Evolutionary conservation across 2,329 filamentous ascomycete genomes (phyloP).

Genomic region (Parastagonospora avenae): DNA sequence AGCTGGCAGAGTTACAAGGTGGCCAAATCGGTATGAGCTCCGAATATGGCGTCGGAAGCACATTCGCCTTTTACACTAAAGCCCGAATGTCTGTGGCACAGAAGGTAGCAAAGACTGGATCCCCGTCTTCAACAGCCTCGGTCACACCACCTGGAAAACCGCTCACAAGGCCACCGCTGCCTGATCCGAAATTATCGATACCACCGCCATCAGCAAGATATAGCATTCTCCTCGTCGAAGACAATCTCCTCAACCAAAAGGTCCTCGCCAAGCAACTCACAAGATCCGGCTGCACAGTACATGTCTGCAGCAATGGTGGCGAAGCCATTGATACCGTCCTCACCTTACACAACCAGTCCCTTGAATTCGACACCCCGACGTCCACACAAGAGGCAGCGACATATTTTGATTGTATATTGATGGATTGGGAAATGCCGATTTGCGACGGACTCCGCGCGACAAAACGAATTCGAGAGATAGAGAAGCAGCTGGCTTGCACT

Average conservation of each 20-base stretch:
- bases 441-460: conserved; percentile 35
- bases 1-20: conserved; percentile 33
- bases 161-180: background rate
- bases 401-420: conserved; percentile 11
- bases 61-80: conserved; percentile 33
- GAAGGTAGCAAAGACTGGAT: background rate
- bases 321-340: conserved; percentile 30
- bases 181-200: background rate
- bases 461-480: conserved; percentile 22
- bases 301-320: conserved; percentile 34
- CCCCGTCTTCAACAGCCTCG: background rate
- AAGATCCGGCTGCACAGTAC: conserved; percentile 26
- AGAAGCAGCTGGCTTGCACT: conserved; percentile 10
- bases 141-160: background rate
- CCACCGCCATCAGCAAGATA: background rate
- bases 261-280: conserved; percentile 31
- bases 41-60: conserved; percentile 23
- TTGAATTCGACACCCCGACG: background rate
- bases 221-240: conserved; percentile 34
- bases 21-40: conserved; percentile 31
- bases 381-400: background rate
- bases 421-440: conserved; percentile 42
- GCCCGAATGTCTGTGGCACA: background rate
- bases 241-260: conserved; percentile 41
- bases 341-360: conserved; percentile 2